These are phyloP conservation scores for Amorphotheca resinae DNA, from an alignment of 495 filamentous ascomycete genomes.

Conservation along the genomic window DNA sequence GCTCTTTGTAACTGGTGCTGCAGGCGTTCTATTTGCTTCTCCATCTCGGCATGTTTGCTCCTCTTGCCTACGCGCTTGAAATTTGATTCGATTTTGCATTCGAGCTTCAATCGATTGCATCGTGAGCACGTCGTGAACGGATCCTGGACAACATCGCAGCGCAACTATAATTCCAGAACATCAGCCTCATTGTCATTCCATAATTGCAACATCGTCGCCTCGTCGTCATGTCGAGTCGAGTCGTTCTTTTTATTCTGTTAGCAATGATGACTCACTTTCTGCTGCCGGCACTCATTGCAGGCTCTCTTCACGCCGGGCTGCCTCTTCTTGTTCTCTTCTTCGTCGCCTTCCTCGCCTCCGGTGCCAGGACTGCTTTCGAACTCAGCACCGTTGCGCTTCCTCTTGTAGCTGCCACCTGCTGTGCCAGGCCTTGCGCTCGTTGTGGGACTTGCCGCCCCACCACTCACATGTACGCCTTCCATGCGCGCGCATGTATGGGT, in stretches of 20 bases:
- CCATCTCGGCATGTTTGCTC: slow-evolving; percentile 85
- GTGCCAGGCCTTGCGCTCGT: slow-evolving; percentile 17
- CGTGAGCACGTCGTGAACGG: slow-evolving; percentile 70
- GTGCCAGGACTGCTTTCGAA: slow-evolving; percentile 23
- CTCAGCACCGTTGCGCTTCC: slow-evolving; percentile 20
- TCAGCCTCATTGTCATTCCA: slow-evolving; percentile 6
- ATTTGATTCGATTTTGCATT: slow-evolving; percentile 86
- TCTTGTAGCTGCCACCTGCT: slow-evolving; percentile 20
- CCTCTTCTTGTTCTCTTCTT: slow-evolving; percentile 44
- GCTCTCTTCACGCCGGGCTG: slow-evolving; percentile 73
- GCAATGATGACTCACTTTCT: slow-evolving; percentile 55
- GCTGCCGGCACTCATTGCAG: slow-evolving; percentile 91
- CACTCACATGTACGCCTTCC: slow-evolving; percentile 12
- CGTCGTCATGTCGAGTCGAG: slow-evolving; percentile 2
- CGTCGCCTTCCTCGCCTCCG: slow-evolving; percentile 40
- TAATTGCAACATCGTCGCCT: slow-evolving; percentile 7
- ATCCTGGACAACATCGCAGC: slow-evolving; percentile 83
- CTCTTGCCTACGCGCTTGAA: slow-evolving; percentile 91
- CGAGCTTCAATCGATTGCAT: slow-evolving; percentile 73
- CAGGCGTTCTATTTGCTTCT: slow-evolving; percentile 59
- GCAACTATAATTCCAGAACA: slow-evolving; percentile 40
- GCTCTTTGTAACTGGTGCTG: slow-evolving; percentile 35
- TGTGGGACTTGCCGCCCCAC: slow-evolving; percentile 17
- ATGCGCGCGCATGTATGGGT: slow-evolving; percentile 6
- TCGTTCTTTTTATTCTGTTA: slow-evolving; percentile 1